Evolutionary conservation across 768 basidiomycete genomes (phyloP), one percentile per base, ranked within the genome.

Genomic region (Kockovaella imperatae): DNA sequence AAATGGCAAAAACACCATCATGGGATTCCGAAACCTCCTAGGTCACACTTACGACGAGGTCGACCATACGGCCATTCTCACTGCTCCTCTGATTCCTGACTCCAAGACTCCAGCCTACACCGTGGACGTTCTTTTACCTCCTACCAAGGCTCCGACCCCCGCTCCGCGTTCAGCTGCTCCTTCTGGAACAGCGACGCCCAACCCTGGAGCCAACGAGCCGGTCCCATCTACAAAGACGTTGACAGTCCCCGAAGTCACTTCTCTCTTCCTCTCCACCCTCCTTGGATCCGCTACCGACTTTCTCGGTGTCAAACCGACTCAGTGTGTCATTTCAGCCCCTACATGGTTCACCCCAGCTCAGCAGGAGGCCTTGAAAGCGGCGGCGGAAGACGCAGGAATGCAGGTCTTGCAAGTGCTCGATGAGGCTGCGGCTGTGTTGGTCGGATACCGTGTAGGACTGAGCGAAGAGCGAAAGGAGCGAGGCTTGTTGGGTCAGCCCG

Each of bases 1-100:
- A 74, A 97, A 99, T 71, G 75, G 84, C 0, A 77, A 83, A 62
- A 97, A 99, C 70, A 93, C 91, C 15, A 90, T 97, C 61, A 81
- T 80, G n/a, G 87, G 85, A 1, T 97, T 97, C 77, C 78, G 91
- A 21, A 89, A 95, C 68, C 75, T 96, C 6, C 75, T 99, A 23
- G 93, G 93, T 46, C 87, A 89, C 77, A 89, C 82, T 84, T 68
- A 68, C 56, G 64, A 66, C 39, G 67, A 70, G 45, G 68, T 70
- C 15, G 68, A 70, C 51, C 68, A 70, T 56, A 68, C 67, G 24
- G 60, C 69, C 32, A 67, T 68, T 53, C 53, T 70, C 14, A 65
- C 86, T 30, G 82, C 87, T 0, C 80, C 81, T 2, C 76, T 90
- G 36, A 81, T 88, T 53, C 80, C 85, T 62, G 59, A 55, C 20